Evolutionary conservation across 257 asterid species (phyloP).

Genomic region (Coffea eugenioides): DNA sequence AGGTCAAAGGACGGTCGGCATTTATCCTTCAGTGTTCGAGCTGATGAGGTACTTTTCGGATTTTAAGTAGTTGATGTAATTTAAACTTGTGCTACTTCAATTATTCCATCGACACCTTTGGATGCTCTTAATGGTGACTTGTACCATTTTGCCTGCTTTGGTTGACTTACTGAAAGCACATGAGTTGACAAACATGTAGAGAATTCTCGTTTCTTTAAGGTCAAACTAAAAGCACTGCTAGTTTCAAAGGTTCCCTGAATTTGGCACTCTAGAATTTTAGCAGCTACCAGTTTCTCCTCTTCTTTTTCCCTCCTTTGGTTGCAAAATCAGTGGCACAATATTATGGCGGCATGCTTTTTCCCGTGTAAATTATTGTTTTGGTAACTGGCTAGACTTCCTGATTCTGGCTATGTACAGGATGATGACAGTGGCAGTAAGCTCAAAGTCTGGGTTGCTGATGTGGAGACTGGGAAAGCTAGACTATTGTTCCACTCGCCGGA

Average conservation of each 20-base stretch:
- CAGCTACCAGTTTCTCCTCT: background rate
- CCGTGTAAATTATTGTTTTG: background rate
- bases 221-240: background rate
- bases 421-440: constrained; percentile 80
- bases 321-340: background rate
- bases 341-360: background rate
- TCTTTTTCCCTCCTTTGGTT: background rate
- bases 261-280: background rate
- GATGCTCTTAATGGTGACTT: constrained; percentile 1
- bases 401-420: constrained; percentile 42
- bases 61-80: background rate
- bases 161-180: background rate
- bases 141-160: background rate
- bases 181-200: background rate
- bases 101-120: background rate
- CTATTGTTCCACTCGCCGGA: constrained; percentile 68
- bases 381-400: background rate
- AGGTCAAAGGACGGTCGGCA: constrained; percentile 86
- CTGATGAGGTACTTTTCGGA: constrained; percentile 62
- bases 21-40: constrained; percentile 77
- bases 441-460: constrained; percentile 89
- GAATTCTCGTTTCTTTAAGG: background rate
- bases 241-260: background rate
- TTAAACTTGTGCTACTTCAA: background rate
- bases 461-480: constrained; percentile 75